Evolutionary conservation across 305 asterid species (phyloP), one percentile per base, ranked within the genome.

Genomic region (Rubia tinctorum): DNA sequence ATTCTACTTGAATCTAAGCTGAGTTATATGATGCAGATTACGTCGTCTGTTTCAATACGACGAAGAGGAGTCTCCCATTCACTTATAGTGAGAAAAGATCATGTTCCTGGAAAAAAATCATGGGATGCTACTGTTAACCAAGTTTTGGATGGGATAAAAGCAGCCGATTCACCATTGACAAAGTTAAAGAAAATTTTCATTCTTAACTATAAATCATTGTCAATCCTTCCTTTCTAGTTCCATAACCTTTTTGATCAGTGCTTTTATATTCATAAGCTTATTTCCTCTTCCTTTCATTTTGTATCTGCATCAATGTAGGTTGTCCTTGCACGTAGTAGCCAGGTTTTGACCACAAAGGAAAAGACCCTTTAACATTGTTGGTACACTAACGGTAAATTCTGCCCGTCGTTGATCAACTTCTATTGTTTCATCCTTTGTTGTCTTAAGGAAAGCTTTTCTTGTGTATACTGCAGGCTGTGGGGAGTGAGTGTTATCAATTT

Each of bases 311-410:
- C 62, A 45, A 22, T 85, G 37, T 83, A 93, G 98, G 96, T 94
- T 80, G 99, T 92, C 34, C 97, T 92, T 77, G 98, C 99, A 66
- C 98, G 99, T 72, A 88, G 99, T 82, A 95, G 91, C 89, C 84
- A 90, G 83, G 90, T 89, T 37, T 73, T 85, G 76, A 84, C 97
- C 30, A 72, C 91, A 6, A 81, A 80, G 13, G 95, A 90, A 75
- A 81, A 25, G 91, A 95, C 70, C 95, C 97, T 66, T 80, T 95
- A 58, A 79, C 80, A 66, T 95, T 95, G 99, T 84, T 95, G 79
- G 78, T 65, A 83, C 84, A 75, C 84, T 93, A 77, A 87, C 85
- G 96, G 97, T 93, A 71, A 55, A 75, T 18, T 68, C 81, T 18
- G 17, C 39, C 49, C 30, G 40, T 42, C 1, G 23, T 74, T 61